phyloP scores from a whole-genome alignment of 495 filamentous ascomycete genomes.

The Hypoxylon lienhwacheense region DNA sequence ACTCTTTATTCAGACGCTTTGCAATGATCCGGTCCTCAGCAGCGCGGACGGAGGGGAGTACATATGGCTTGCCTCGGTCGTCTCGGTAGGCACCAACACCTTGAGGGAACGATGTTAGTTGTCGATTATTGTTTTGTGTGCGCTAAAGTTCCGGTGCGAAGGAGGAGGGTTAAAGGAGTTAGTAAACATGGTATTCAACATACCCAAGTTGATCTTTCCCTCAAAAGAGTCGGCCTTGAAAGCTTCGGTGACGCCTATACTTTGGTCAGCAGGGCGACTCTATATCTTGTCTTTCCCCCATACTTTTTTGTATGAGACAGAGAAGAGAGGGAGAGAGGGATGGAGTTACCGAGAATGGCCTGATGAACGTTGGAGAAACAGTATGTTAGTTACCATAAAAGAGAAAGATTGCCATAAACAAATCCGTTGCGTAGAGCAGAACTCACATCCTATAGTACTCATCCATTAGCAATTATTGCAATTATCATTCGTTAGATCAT shows the following conservation, averaged over 20 bases:
- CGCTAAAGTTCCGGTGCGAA: background rate
- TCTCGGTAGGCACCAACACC: slow-evolving; percentile 86
- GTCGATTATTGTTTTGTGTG: background rate
- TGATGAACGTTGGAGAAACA: slow-evolving; percentile 38
- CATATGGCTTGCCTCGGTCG: slow-evolving; percentile 94
- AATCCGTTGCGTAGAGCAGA: slow-evolving; percentile 4
- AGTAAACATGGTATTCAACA: slow-evolving; percentile 41
- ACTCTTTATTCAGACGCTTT: slow-evolving; percentile 87
- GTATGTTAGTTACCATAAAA: slow-evolving; percentile 14
- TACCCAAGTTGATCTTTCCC: slow-evolving; percentile 96
- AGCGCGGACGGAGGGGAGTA: slow-evolving; percentile 86
- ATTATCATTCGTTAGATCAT: slow-evolving; percentile 38
- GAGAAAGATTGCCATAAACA: background rate
- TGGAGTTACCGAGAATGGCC: slow-evolving; percentile 72
- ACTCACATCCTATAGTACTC: slow-evolving; percentile 62
- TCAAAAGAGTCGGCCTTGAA: slow-evolving; percentile 94
- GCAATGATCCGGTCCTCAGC: slow-evolving; percentile 87
- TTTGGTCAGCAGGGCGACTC: slow-evolving; percentile 13
- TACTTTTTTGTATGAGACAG: slow-evolving; percentile 2
- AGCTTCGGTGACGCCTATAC: slow-evolving; percentile 89
- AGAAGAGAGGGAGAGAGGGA: too few relatives aligned
- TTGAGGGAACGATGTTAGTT: slow-evolving; percentile 41
- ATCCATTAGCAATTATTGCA: slow-evolving; percentile 10
- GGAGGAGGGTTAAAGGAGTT: background rate
- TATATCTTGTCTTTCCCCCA: too few relatives aligned